Evolutionary conservation across 2,329 filamentous ascomycete species (phyloP), one percentile per base, ranked within the genome.

Genomic region (Fusarium globosum): DNA sequence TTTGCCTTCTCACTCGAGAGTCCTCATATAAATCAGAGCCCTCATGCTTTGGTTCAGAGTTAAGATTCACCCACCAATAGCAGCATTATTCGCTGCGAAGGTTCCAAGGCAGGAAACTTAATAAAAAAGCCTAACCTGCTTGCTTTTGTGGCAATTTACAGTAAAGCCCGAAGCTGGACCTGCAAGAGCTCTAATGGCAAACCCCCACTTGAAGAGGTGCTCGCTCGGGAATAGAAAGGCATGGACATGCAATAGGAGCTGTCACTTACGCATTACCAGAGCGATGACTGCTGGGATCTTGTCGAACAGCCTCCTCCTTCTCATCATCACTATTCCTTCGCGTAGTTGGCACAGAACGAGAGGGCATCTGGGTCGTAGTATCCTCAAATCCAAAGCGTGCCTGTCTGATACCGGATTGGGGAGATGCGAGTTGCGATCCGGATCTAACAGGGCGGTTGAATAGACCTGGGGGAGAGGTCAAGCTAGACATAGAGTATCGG

Each of bases 241-340:
- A 52, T 64, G 46, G 38, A 51, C 42, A 53, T 62, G 46, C 20
- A 33, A 56, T 38, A 26, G 48, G 38, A 38, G 41, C 38, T 21
- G 61, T 68, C 23, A 95, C 94, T 91, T 90, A 96, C 94, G 92
- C 90, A 81, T 94, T 93, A 57, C 90, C 91, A 53, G 92, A 90
- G 63, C 93, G 89, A 79, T 93, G 92, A 77, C 91, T 91, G 41
- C 91, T 90, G n/a, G 90, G 87, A 76, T 92, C 88, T 80, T 92
- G 88, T 73, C 90, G 87, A 78, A 93, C 89, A 72, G 92, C 90
- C 76, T 92, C 90, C 79, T 95, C 93, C 79, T 96, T 95, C 78
- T 97, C 94, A 76, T 96, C 93, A 80, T 98, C 93, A 61, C 96
- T 98, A 80, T 97, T 97, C 74, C 95, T 93, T 74, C 95, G 90